Base-by-base conservation (phyloP, 352 stramenopile species). In the Phytophthora vignae region DNA sequence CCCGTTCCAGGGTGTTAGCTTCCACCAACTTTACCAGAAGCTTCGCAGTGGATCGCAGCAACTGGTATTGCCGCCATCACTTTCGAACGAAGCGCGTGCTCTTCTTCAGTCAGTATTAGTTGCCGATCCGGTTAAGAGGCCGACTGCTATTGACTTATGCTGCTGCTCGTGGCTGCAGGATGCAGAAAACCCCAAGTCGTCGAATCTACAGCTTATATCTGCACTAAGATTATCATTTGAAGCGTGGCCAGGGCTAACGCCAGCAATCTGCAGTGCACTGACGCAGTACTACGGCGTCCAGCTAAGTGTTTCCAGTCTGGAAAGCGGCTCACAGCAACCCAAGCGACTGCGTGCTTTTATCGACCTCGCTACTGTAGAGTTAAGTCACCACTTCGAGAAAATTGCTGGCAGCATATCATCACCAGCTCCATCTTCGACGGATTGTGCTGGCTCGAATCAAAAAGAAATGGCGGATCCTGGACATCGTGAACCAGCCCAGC, bases 61-160 rank as follows among this genome's bases (percentile, higher is more conserved):
- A 38, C 48, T 87, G 5, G 21, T 40, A 27, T 67, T 87, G 50
- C 69, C 76, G 9, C 31, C 57, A 42, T 27, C 29, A 15, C 57
- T 92, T 4, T 89, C 82, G 0, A 40, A 52, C 17, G 73, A 82
- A 10, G 83, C 69, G 8, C 83, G 88, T 55, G 38, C 66, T 3
- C 38, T 95, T 12, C 49, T 95, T 7, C 82, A 76, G 0, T 71
- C 75, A 2, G 60, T 93, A 11, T 52, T 95, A 5, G 55, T 69
- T 1, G 67, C 80, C 9, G 79, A 91, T 27, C 84, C 84, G 11
- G 33, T 14, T 3, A 85, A 83, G 60, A 67, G 86, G 31, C 73
- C 81, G 15, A 72, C 63, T 14, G 65, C 88, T 15, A 57, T 48
- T 12, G 66, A 73, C 5, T 72, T 94, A 8, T 64, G 71, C 5